These are phyloP conservation scores for Candida tibetensis DNA, from an alignment of 805 yeast genomes.

Conservation along the genomic window DNA sequence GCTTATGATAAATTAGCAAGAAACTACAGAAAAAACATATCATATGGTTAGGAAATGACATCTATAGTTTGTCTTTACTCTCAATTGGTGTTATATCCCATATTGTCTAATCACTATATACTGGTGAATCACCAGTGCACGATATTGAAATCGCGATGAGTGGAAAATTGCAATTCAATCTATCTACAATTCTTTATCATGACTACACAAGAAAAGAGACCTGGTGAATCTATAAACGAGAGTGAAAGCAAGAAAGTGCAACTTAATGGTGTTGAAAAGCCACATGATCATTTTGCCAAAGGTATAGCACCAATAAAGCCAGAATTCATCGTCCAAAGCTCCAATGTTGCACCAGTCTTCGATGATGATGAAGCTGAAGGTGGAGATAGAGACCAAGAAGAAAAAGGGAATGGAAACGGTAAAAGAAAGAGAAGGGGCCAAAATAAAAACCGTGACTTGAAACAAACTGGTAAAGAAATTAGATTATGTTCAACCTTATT, in stretches of 20 bases:
- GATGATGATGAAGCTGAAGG: slow-evolving; percentile 47
- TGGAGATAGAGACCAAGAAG: slow-evolving; percentile 35
- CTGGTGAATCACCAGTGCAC: neutral
- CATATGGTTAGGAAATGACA: no score
- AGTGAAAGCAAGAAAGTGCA: slow-evolving; percentile 20
- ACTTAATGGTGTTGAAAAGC: slow-evolving; percentile 9
- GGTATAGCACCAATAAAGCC: slow-evolving; percentile 79
- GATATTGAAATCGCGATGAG: slow-evolving; percentile 3
- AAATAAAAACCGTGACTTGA: slow-evolving; percentile 76
- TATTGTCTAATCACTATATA: no score
- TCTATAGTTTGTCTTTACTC: no score
- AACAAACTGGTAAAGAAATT: slow-evolving; percentile 61
- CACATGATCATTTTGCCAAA: slow-evolving; percentile 33
- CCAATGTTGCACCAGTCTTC: slow-evolving; percentile 39
- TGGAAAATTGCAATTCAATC: neutral
- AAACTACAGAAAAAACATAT: no score
- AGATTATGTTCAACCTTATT: slow-evolving; percentile 63
- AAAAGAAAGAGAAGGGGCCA: slow-evolving; percentile 68
- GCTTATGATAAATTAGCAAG: no score
- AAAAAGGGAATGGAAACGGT: slow-evolving; percentile 28
- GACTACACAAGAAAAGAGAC: slow-evolving; percentile 14
- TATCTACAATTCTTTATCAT: slow-evolving; percentile 1
- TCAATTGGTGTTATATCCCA: no score
- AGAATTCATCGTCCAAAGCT: slow-evolving; percentile 55
- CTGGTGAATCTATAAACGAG: slow-evolving; percentile 13